Evolutionary conservation across 2,329 filamentous ascomycete species (phyloP).

Genomic region (Apiospora koreana): DNA sequence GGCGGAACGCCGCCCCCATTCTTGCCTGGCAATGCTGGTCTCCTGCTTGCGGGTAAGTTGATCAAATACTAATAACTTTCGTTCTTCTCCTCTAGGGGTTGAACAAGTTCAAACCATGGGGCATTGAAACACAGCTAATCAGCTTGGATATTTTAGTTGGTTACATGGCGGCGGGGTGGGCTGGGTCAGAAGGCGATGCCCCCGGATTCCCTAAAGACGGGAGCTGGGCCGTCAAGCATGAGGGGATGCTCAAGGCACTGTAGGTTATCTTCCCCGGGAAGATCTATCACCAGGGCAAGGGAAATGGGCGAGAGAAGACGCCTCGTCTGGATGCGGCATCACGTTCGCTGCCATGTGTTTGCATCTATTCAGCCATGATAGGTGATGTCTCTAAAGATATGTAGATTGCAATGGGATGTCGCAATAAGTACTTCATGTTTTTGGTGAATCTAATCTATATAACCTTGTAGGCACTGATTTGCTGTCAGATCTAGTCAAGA

Average conservation of each 20-base stretch:
- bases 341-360: no score
- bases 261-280: constrained; percentile 17
- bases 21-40: constrained; percentile 39
- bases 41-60: constrained; percentile 33
- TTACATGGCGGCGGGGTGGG: constrained; percentile 37
- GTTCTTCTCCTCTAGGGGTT: not conserved
- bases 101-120: no score
- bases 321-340: no score
- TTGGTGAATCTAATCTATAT: not conserved
- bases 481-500: not conserved
- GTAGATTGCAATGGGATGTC: no score
- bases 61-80: not conserved
- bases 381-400: no score
- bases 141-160: constrained; percentile 26
- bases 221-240: constrained; percentile 36
- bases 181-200: constrained; percentile 26
- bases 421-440: no score
- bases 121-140: not conserved
- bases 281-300: no score
- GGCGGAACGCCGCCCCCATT: constrained; percentile 35
- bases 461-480: not conserved
- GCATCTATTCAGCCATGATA: no score
- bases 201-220: constrained; percentile 38
- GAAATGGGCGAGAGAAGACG: no score
- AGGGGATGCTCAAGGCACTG: constrained; percentile 35